phyloP scores from a whole-genome alignment of 1,284 basidiomycete species.

The Pyrrhoderma lamaoense region DNA sequence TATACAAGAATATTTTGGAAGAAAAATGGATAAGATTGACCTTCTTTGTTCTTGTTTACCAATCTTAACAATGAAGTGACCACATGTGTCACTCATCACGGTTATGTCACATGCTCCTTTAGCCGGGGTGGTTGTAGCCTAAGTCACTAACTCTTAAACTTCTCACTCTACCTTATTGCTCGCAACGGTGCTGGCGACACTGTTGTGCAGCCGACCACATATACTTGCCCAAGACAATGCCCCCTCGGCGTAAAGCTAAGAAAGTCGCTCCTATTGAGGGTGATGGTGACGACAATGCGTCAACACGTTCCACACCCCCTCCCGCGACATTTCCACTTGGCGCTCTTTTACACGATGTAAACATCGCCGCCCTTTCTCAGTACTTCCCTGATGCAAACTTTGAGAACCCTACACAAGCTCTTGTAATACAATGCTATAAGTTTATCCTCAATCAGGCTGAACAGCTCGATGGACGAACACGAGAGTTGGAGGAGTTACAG shows the following conservation, averaged over 20 bases:
- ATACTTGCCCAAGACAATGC: background rate
- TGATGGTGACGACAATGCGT: conserved; percentile 26
- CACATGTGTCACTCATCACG: too few species aligned
- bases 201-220: too few species aligned
- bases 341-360: conserved; percentile 45
- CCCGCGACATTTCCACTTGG: conserved; percentile 28
- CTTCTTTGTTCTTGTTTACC: too few species aligned
- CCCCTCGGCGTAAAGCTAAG: conserved; percentile 15
- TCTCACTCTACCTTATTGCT: too few species aligned
- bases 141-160: too few species aligned
- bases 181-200: too few species aligned
- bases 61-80: too few species aligned
- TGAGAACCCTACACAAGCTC: conserved; percentile 47
- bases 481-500: conserved; percentile 57
- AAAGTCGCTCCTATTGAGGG: background rate
- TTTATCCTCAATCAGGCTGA: conserved; percentile 48
- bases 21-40: too few species aligned
- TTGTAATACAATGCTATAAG: conserved; percentile 53
- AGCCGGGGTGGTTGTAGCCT: too few species aligned
- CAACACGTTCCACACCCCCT: conserved; percentile 25
- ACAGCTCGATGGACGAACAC: conserved; percentile 44
- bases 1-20: too few species aligned
- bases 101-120: too few species aligned
- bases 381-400: conserved; percentile 50
- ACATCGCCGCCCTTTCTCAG: conserved; percentile 46